Evolutionary conservation across 176 grass and related monocot species (phyloP).

Genomic region (Carex parvula): DNA sequence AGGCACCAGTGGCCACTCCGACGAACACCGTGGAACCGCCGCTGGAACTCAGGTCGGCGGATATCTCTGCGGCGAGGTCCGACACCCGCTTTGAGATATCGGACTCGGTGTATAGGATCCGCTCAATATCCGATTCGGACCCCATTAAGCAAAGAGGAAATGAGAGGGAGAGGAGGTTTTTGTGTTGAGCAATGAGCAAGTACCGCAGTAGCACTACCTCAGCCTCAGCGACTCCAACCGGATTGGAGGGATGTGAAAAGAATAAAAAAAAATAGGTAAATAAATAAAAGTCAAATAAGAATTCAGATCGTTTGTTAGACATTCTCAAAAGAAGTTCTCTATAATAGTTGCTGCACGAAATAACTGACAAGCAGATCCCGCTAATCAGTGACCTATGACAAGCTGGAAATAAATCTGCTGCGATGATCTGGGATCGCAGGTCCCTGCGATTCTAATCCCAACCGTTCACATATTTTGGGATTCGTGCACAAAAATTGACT

Average conservation of each 20-base stretch:
- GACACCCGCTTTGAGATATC: conserved; percentile 56
- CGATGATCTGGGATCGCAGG: too few species aligned
- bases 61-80: conserved; percentile 41
- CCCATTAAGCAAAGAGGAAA: conserved; percentile 31
- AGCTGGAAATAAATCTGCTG: too few species aligned
- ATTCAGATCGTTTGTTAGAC: not conserved
- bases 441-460: too few species aligned
- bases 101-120: conserved; percentile 41
- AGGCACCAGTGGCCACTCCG: conserved; percentile 68
- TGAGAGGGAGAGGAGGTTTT: not conserved
- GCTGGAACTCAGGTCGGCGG: conserved; percentile 32
- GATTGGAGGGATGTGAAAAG: not conserved
- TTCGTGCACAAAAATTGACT: too few species aligned
- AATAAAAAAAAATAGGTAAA: not conserved
- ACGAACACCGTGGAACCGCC: conserved; percentile 10
- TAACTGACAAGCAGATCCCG: not conserved
- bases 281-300: not conserved
- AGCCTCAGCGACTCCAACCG: too few species aligned
- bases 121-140: conserved; percentile 55
- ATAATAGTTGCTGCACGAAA: not conserved
- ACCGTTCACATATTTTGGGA: too few species aligned
- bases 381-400: not conserved
- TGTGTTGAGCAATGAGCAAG: not conserved
- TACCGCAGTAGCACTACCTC: too few species aligned
- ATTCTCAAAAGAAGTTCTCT: too few species aligned